These are phyloP conservation scores for Babesia divergens DNA, from an alignment of 169 alveolate genomes.

Conservation along the genomic window DNA sequence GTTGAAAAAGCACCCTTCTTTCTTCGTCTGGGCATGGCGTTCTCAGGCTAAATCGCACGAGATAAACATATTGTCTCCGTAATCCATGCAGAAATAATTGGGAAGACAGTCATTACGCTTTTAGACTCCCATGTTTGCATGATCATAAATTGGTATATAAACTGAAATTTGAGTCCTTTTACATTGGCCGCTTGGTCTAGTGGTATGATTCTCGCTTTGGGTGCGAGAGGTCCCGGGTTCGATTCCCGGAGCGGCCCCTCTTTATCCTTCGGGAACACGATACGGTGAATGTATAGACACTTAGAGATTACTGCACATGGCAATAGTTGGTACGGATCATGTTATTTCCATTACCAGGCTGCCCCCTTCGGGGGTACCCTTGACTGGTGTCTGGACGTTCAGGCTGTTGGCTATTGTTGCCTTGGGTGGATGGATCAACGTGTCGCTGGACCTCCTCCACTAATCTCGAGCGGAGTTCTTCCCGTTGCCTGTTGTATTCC, in stretches of 20 bases:
- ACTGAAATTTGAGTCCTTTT: background rate
- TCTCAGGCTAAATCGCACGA: constrained; percentile 49
- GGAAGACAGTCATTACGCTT: no score
- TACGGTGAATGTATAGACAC: background rate
- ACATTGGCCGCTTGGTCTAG: constrained; percentile 90
- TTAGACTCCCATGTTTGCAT: no score
- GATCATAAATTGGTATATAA: no score
- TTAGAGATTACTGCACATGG: constrained; percentile 5
- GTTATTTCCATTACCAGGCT: background rate
- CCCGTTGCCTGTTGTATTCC: constrained; percentile 83
- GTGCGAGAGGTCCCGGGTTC: constrained; percentile 99
- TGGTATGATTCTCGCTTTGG: constrained; percentile 99
- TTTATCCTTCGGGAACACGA: background rate
- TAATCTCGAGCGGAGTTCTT: constrained; percentile 62
- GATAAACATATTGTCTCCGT: background rate
- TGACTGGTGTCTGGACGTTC: background rate
- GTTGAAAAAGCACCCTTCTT: constrained; percentile 32
- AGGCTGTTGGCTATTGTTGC: background rate
- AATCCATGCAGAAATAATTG: no score
- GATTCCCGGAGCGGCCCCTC: constrained; percentile 94
- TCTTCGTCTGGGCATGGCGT: constrained; percentile 68
- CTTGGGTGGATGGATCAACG: constrained; percentile 1
- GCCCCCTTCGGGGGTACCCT: background rate
- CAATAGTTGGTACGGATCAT: background rate
- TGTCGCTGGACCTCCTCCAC: constrained; percentile 69